Conservation (phyloP, 805 yeast species). For the Monosporozyma siamensis region DNA sequence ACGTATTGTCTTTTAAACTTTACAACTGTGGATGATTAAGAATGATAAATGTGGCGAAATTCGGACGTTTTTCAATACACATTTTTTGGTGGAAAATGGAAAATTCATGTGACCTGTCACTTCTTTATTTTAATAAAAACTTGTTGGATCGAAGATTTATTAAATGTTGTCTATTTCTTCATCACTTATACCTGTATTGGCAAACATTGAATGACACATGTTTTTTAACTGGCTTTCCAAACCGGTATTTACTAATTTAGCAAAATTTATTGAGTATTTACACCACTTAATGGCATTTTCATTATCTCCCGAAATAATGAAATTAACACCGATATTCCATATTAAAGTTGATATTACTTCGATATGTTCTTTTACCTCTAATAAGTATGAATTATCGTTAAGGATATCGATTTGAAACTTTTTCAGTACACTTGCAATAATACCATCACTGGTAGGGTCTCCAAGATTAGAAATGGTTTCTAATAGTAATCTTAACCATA, state of each 20-base stretch:
- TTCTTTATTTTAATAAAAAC: too few species aligned
- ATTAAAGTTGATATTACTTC: constrained; percentile 32
- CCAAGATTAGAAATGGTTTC: constrained; percentile 4
- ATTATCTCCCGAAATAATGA: constrained; percentile 17
- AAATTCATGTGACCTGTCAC: not conserved
- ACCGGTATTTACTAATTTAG: constrained; percentile 22
- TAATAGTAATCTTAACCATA: constrained; percentile 25
- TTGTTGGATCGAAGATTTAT: not conserved
- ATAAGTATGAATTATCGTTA: not conserved
- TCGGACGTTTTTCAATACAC: not conserved
- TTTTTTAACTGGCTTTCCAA: constrained; percentile 18
- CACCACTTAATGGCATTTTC: constrained; percentile 25
- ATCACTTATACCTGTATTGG: constrained; percentile 5
- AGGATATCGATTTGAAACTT: constrained; percentile 1
- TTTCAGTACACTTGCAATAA: not conserved
- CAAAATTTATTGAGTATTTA: constrained; percentile 19
- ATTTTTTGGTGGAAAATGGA: not conserved
- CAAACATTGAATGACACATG: constrained; percentile 26
- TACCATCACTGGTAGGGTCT: not conserved
- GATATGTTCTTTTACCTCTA: constrained; percentile 20
- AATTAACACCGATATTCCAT: constrained; percentile 34
- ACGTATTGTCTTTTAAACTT: too few species aligned
- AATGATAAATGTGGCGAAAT: not conserved
- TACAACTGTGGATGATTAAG: not conserved
- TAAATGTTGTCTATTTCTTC: not conserved